These are phyloP conservation scores for Ogataea neopini DNA, from an alignment of 805 yeast genomes.

Conservation along the genomic window DNA sequence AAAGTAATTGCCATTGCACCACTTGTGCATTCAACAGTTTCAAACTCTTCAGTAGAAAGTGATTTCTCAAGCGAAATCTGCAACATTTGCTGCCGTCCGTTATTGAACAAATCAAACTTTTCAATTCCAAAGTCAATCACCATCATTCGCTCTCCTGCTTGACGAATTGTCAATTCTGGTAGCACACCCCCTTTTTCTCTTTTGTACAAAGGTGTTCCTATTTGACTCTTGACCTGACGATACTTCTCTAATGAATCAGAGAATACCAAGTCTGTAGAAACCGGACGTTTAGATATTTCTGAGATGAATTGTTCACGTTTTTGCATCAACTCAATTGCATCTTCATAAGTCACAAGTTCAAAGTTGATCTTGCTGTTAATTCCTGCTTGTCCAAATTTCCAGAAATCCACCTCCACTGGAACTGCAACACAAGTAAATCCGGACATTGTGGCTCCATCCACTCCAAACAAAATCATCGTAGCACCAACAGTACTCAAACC, in stretches of 20 bases:
- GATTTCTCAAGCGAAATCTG: constrained; percentile 66
- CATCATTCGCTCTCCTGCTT: constrained; percentile 94
- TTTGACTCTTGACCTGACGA: constrained; percentile 34
- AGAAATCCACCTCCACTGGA: constrained; percentile 91
- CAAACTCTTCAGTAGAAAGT: constrained; percentile 65
- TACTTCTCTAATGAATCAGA: constrained; percentile 63
- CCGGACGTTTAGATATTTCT: constrained; percentile 32
- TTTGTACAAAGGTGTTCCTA: constrained; percentile 11
- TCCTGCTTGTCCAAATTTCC: constrained; percentile 97
- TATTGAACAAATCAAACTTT: constrained; percentile 81
- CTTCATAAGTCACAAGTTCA: constrained; percentile 68
- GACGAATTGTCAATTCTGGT: constrained; percentile 82
- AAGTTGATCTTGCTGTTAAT: constrained; percentile 88
- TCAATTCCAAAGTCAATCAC: constrained; percentile 88
- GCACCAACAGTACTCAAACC: constrained; percentile 98
- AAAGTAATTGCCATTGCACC: constrained; percentile 89
- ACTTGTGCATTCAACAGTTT: constrained; percentile 96
- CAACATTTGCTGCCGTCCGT: constrained; percentile 66
- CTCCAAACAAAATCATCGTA: constrained; percentile 92
- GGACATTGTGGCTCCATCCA: constrained; percentile 97
- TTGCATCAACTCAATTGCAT: constrained; percentile 64
- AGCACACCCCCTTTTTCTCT: constrained; percentile 40
- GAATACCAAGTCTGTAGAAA: constrained; percentile 48
- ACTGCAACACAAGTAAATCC: constrained; percentile 97
- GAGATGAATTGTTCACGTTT: constrained; percentile 58